These are phyloP conservation scores for Pseudonitzschia pungens DNA, from an alignment of 108 stramenopile species.

Conservation along the genomic window DNA sequence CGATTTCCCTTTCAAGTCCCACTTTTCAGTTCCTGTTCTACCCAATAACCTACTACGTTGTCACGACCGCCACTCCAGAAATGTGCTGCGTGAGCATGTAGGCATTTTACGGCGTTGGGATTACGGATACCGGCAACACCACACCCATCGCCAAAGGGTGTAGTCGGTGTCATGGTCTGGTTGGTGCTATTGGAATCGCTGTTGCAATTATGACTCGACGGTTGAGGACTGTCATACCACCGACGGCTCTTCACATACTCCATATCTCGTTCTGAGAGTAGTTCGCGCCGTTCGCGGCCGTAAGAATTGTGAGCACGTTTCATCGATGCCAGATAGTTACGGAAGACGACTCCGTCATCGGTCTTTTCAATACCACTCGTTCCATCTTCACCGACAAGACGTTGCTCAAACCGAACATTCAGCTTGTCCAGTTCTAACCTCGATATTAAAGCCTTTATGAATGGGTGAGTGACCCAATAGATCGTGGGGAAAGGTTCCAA, in stretches of 20 bases:
- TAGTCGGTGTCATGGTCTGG: slow-evolving; percentile 21
- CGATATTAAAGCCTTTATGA: slow-evolving; percentile 52
- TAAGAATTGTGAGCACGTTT: slow-evolving; percentile 71
- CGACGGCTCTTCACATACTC: slow-evolving; percentile 27
- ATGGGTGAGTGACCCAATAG: slow-evolving; percentile 80
- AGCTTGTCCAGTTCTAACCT: slow-evolving; percentile 57
- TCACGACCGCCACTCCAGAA: slow-evolving; percentile 67
- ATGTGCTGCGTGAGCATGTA: slow-evolving; percentile 86
- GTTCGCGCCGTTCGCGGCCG: slow-evolving; percentile 48
- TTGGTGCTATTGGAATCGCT: not conserved
- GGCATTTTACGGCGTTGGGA: slow-evolving; percentile 64
- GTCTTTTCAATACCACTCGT: slow-evolving; percentile 24
- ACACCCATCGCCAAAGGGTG: slow-evolving; percentile 45
- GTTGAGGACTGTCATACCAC: slow-evolving; percentile 4
- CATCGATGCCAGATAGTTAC: slow-evolving; percentile 49
- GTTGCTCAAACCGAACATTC: slow-evolving; percentile 22
- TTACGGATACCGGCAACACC: slow-evolving; percentile 85
- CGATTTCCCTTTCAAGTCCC: not conserved
- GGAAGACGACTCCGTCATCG: slow-evolving; percentile 9
- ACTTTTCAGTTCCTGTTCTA: slow-evolving; percentile 43
- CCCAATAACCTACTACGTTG: slow-evolving; percentile 82
- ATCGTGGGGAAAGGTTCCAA: slow-evolving; percentile 87
- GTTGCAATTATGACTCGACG: slow-evolving; percentile 7
- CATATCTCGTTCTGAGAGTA: slow-evolving; percentile 51
- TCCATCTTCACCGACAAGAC: slow-evolving; percentile 21